Evolutionary conservation across 2,329 filamentous ascomycete species (phyloP), one percentile per base, ranked within the genome.

Genomic region (Seiridium cupressi): DNA sequence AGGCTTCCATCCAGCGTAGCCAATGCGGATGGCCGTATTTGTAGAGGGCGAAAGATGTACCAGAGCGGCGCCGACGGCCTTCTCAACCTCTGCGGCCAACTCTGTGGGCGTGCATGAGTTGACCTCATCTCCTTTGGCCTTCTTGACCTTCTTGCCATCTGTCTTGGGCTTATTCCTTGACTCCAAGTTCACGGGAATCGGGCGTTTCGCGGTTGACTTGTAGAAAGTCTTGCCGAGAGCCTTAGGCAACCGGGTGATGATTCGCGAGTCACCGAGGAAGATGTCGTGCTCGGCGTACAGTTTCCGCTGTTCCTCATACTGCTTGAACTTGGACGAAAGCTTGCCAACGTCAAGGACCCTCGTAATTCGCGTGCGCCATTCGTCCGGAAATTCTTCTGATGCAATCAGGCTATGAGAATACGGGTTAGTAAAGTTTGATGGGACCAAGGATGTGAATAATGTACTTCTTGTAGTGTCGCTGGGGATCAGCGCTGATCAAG

Each of bases 201-300:
- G 95, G 44, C 94, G 85, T 83, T 98, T 98, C 64, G 79, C 77
- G 3, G 89, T 91, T 60, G 79, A 84, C 79, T 93, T 90, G 84
- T 95, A 98, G 76, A 99, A 98, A 1, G 89, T 89, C 80, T 97
- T 98, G 68, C 94, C 95, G 10, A 99, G 86, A 3, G 88, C 81
- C 65, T 86, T 84, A 60, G 93, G 92, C 61, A 98, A 83, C 35
- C 82, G 79, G 73, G 84, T 88, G 71, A 89, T 81, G 68, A 99
- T 90, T 54, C 95, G 84, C 71, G 97, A 91, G 74, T 99, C 95
- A 57, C 91, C 94, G 60, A 99, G 83, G 79, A 99, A 98, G 60
- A 98, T 80, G 73, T 98, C 95, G 76, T 97, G 92, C 75, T 97
- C 92, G 49, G 87, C 81, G 63, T 89, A 85, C 42, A 99, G 84